A percentile compares a stretch with the other conserved stretches of the same genome.
Conservation (phyloP, 1,139 yeast species). For the Kurtzmaniella natalensis region DNA sequence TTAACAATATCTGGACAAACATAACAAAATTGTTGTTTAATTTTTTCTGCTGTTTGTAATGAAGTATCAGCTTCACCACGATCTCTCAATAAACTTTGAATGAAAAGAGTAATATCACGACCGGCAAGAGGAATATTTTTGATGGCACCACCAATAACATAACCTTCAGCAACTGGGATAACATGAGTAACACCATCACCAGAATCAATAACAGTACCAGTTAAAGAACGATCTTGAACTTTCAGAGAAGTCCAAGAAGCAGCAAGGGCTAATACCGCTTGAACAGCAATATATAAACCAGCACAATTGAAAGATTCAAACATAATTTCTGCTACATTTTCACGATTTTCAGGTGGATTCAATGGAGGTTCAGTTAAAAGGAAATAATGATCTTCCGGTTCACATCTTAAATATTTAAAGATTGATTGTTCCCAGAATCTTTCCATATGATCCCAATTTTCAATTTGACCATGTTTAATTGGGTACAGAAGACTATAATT, state of each 20-base stretch:
- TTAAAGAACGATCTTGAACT: slow-evolving; percentile 89
- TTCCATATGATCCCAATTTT: slow-evolving; percentile 99
- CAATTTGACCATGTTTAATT: slow-evolving; percentile 95
- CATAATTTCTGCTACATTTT: slow-evolving; percentile 97
- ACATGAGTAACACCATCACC: slow-evolving; percentile 99
- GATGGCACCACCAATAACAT: slow-evolving; percentile 95
- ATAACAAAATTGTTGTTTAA: slow-evolving; percentile 94
- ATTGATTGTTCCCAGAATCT: slow-evolving; percentile 97
- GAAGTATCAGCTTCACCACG: slow-evolving; percentile 95
- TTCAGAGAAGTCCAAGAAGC: slow-evolving; percentile 99
- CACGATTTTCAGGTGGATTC: slow-evolving; percentile 98
- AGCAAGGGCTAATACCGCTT: slow-evolving; percentile 96
- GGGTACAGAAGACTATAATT: slow-evolving; percentile 89
- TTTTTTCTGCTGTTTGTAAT: slow-evolving; percentile 90
- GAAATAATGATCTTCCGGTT: slow-evolving; percentile 97
- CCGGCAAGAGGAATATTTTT: slow-evolving; percentile 98
- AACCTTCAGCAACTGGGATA: slow-evolving; percentile 98
- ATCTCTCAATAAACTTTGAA: slow-evolving; percentile 90
- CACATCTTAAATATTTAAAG: slow-evolving; percentile 92
- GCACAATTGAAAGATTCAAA: slow-evolving; percentile 98
- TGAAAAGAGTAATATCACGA: slow-evolving; percentile 90
- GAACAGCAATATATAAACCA: slow-evolving; percentile 96
- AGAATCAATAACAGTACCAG: slow-evolving; percentile 97
- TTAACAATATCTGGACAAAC: slow-evolving; percentile 97
- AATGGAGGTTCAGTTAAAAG: slow-evolving; percentile 96